A percentile compares a stretch with the other conserved stretches of the same genome.
These are phyloP conservation scores for Calonectria fujianensis DNA, from an alignment of 2,329 filamentous ascomycete genomes.

Conservation along the genomic window DNA sequence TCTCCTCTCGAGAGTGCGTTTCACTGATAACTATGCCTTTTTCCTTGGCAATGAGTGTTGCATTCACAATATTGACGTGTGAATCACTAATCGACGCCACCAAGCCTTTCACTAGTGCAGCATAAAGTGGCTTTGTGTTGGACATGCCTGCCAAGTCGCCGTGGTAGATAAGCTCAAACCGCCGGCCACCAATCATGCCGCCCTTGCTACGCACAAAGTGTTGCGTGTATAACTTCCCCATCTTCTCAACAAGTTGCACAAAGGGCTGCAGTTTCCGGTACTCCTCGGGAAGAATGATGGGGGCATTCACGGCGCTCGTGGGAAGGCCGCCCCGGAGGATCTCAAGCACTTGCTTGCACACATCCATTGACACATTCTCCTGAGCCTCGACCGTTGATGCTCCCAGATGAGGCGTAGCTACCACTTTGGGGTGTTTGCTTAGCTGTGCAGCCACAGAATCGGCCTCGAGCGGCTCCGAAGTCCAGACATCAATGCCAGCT, in stretches of 20 bases:
- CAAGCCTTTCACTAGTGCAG: slow-evolving; percentile 86
- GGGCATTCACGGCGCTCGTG: slow-evolving; percentile 86
- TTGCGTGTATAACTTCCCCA: slow-evolving; percentile 87
- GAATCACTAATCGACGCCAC: slow-evolving; percentile 80
- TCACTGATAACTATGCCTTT: slow-evolving; percentile 87
- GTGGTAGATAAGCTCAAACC: slow-evolving; percentile 86
- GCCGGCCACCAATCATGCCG: slow-evolving; percentile 75
- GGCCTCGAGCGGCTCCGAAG: slow-evolving; percentile 78
- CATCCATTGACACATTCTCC: slow-evolving; percentile 88
- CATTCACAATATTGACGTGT: slow-evolving; percentile 89
- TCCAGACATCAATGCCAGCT: slow-evolving; percentile 88
- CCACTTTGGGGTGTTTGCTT: slow-evolving; percentile 81
- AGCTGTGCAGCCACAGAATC: slow-evolving; percentile 77
- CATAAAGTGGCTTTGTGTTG: slow-evolving; percentile 87
- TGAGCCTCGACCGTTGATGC: slow-evolving; percentile 89
- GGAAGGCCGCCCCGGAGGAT: slow-evolving; percentile 84
- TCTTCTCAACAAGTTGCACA: slow-evolving; percentile 84
- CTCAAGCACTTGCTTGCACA: slow-evolving; percentile 85
- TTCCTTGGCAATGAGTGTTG: slow-evolving; percentile 83
- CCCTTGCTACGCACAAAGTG: slow-evolving; percentile 73
- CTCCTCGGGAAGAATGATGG: slow-evolving; percentile 87
- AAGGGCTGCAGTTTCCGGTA: slow-evolving; percentile 86
- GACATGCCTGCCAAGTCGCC: slow-evolving; percentile 82
- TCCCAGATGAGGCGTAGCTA: slow-evolving; percentile 87
- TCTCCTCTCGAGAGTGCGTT: slow-evolving; percentile 77